Evolutionary conservation across 176 grass and related monocot genomes (phyloP), one percentile per base, ranked within the genome.

Genomic region (Otatea glauca): DNA sequence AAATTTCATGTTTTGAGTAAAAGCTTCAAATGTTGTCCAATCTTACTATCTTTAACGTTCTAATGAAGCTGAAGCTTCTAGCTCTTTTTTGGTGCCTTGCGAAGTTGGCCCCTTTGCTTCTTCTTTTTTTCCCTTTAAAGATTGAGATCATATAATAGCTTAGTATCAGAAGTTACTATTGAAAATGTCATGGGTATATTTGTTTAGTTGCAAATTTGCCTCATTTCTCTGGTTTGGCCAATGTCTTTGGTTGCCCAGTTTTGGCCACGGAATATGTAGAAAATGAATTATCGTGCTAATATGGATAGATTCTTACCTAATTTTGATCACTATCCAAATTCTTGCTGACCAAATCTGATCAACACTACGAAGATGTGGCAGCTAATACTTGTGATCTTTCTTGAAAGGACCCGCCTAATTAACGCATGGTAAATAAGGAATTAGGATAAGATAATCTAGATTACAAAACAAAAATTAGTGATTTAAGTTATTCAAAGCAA

Each of bases 1-100:
- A 70, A 83, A 81, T 34, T 70, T 49, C 32, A 29, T 78, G 23
- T 51, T 23, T 23, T 71, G 56, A 74, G 59, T 78, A 62, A 49
- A 66, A 70, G 55, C 54, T 86, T 64, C 42, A 86, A 38, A 27
- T 65, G 72, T 65, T 86, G 43, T 39, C 49, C 42, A 45, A 37
- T 70, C 23, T 56, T 67, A 17, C 75, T 44, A 45, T 20, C 45
- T 39, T 54, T 86, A 24, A 65, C 17, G 58, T 44, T 87, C 32
- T 48, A 44, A 60, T 71, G 24, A 85, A 48, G 39, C 14, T 18
- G n/a, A 76, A 68, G 11, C 24, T 76, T 78, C 7, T 64, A 47
- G 76, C 58, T 39, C 5, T 70, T 47, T 9, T 44, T 44, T 65
- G 43, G 60, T 65, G 34, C 39, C 37, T 32, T 64, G 13, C 25